phyloP scores from a whole-genome alignment of 2,329 filamentous ascomycete species.

The Fusarium gaditjirri region DNA sequence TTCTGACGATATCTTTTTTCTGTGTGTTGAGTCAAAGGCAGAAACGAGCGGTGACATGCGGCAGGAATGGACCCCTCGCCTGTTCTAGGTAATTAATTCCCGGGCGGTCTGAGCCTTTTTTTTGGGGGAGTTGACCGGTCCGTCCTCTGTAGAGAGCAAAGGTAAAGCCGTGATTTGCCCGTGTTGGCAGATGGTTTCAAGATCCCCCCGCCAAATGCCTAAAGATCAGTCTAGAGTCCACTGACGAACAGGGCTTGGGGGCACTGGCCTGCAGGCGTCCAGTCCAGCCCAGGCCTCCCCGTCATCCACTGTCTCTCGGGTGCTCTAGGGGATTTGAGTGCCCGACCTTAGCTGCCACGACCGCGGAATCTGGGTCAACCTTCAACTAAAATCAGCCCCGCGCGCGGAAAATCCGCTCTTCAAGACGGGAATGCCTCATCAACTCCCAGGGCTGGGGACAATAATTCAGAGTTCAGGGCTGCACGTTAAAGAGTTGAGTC shows the following conservation, averaged over 20 bases:
- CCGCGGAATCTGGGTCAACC: neutral
- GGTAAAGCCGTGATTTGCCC: conserved; percentile 27
- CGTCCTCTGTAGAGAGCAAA: neutral
- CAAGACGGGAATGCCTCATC: neutral
- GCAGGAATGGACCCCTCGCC: conserved; percentile 42
- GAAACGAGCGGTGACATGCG: conserved; percentile 45
- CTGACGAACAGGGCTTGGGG: conserved; percentile 9
- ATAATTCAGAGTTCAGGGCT: neutral
- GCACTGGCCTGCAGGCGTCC: neutral
- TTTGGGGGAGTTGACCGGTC: neutral
- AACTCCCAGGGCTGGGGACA: conserved; percentile 1
- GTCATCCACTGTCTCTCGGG: neutral
- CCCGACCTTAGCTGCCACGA: neutral
- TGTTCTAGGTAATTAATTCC: conserved; percentile 12
- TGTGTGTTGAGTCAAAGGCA: conserved; percentile 35
- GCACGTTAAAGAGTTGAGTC: neutral
- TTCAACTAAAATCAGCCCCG: conserved; percentile 8
- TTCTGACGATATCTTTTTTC: conserved; percentile 34
- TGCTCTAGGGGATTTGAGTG: neutral
- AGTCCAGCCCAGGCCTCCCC: neutral
- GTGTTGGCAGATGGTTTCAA: conserved; percentile 16
- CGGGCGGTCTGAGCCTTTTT: conserved; percentile 19
- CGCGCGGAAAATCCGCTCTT: neutral
- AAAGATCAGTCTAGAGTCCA: neutral
- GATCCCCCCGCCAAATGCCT: conserved; percentile 7